Base-by-base conservation (phyloP, 371 early-diverging fungal genomes). In the Coemansia linderi region DNA sequence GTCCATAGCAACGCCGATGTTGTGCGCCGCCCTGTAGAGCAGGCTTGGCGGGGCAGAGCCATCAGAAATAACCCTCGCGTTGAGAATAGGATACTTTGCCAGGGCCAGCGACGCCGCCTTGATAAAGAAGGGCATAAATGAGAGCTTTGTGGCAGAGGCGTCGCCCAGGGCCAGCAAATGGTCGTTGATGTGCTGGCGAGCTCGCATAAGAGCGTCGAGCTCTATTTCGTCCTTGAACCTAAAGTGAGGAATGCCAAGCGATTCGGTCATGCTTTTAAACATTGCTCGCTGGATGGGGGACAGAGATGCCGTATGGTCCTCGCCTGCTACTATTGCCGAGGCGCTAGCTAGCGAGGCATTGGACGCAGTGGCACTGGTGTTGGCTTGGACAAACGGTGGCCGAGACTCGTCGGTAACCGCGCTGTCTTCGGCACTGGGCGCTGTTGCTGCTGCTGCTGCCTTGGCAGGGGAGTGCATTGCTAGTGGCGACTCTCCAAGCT, bases 1-100 rank as follows among this genome's bases (percentile, higher is more conserved):
- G 73, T 97, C 99, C 95, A 98, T 95, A 27, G 99, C 99, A 44
- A 98, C 81, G 61, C 96, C 95, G 71, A 98, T 92, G 77, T 97
- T 95, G 76, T 97, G 97, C 2, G 85, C 78, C 2, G 84, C 79
- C 39, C 94, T 87, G 79, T 90, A 95, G 60, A 82, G 83, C 39
- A 96, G 75, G 67, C 85, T 79, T 33, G 90, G 87, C 7, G 80
- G 77, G 0, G 63, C 48, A 7, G 57, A 59, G 5, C 59, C 64
- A 10, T 70, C 77, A 7, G 71, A 69, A 17, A 82, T 70, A 1
- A 98, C 61, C 29, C 82, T 79, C 17, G 95, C 91, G 69, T 98
- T 98, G 69, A 97, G 80, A n/a, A 96, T 85, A 5, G 97, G 97
- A 81, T 86, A 96, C 44, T 91, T 86, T 15, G 82, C 65, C 66